Conservation (phyloP, 371 early-diverging fungal species). For the Mucor lusitanicus region DNA sequence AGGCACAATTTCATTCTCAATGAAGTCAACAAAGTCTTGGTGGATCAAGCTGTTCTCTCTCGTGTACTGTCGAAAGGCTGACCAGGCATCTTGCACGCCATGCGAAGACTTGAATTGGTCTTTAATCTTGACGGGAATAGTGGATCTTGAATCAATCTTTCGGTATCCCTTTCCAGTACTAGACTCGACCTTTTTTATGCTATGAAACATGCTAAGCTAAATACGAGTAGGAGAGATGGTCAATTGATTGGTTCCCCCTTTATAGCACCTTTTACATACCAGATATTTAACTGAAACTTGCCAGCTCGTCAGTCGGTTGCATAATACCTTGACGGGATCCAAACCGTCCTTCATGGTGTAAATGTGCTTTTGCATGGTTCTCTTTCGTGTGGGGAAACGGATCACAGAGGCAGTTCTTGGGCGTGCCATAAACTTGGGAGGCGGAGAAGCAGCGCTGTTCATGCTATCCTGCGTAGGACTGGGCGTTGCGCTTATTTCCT, state of each 20-base stretch:
- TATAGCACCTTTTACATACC: slow-evolving; percentile 7
- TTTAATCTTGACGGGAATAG: slow-evolving; percentile 15
- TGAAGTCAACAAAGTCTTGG: slow-evolving; percentile 29
- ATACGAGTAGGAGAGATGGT: not conserved
- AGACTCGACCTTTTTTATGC: slow-evolving; percentile 22
- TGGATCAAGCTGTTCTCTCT: slow-evolving; percentile 29
- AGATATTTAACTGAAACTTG: slow-evolving; percentile 24
- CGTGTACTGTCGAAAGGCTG: slow-evolving; percentile 22
- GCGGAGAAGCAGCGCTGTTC: not conserved
- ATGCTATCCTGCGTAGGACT: not conserved
- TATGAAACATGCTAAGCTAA: slow-evolving; percentile 24
- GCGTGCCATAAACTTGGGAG: slow-evolving; percentile 22
- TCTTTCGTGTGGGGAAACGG: slow-evolving; percentile 23
- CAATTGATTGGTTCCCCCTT: not conserved
- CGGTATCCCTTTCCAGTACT: slow-evolving; percentile 20
- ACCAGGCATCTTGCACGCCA: slow-evolving; percentile 31
- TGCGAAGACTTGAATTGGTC: slow-evolving; percentile 26
- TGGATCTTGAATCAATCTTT: slow-evolving; percentile 23
- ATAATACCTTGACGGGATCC: slow-evolving; percentile 21
- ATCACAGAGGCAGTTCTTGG: slow-evolving; percentile 11
- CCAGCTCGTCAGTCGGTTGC: slow-evolving; percentile 15
- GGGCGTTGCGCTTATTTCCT: not conserved
- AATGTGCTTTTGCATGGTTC: slow-evolving; percentile 26
- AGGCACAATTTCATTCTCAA: slow-evolving; percentile 24
- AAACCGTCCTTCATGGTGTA: slow-evolving; percentile 29